Conservation (phyloP, 1,284 basidiomycete species). For the Boletellus deceptivus region DNA sequence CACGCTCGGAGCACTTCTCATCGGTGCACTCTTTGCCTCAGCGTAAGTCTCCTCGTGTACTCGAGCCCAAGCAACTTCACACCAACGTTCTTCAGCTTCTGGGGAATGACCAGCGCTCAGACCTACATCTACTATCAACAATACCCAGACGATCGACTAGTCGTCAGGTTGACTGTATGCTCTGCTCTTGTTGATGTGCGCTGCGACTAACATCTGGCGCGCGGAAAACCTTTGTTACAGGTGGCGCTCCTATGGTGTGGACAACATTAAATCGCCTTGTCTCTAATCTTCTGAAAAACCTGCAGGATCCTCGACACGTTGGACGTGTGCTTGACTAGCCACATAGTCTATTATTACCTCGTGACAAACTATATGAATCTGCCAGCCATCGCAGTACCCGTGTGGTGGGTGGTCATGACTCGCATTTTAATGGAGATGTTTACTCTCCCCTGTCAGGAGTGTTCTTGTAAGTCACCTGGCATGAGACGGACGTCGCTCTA, state of each 20-base stretch:
- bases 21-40: slow-evolving; percentile 46
- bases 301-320: slow-evolving; percentile 46
- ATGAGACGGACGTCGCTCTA: background rate
- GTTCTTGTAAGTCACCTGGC: slow-evolving; percentile 35
- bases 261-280: background rate
- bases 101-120: slow-evolving; percentile 57
- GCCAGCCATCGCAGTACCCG: slow-evolving; percentile 38
- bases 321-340: slow-evolving; percentile 44
- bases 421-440: background rate
- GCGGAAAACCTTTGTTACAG: background rate
- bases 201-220: background rate
- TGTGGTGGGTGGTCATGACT: slow-evolving; percentile 40
- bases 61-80: background rate
- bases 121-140: slow-evolving; percentile 50
- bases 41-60: slow-evolving; percentile 31
- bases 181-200: background rate
- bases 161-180: slow-evolving; percentile 41
- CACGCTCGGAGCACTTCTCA: slow-evolving; percentile 48
- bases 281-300: background rate
- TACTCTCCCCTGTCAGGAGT: slow-evolving; percentile 33
- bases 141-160: slow-evolving; percentile 38
- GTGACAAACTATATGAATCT: slow-evolving; percentile 48
- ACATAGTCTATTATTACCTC: slow-evolving; percentile 52
- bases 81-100: slow-evolving; percentile 39
- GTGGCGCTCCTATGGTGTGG: slow-evolving; percentile 19